phyloP scores from a whole-genome alignment of 2,329 filamentous ascomycete species.

The Claviceps spartinae region DNA sequence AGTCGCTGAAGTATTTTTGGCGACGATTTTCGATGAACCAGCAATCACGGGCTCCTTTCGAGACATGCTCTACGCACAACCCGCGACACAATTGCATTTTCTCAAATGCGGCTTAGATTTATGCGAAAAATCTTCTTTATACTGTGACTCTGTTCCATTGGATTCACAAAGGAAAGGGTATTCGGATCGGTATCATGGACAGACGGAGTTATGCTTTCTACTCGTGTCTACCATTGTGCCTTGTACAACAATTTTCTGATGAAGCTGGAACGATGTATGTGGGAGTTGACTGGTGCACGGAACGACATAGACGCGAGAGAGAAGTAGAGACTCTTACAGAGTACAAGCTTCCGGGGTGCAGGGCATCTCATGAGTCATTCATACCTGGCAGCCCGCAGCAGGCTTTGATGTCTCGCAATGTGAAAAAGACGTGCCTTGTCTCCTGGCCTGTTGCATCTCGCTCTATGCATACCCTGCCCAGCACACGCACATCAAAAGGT shows the following conservation, averaged over 20 bases:
- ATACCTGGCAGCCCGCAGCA: neutral
- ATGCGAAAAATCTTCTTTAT: neutral
- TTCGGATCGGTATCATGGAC: neutral
- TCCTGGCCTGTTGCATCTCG: conserved; percentile 8
- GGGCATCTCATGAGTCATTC: neutral
- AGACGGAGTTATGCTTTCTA: neutral
- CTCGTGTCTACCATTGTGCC: conserved; percentile 7
- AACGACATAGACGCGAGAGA: neutral
- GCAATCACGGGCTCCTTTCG: neutral
- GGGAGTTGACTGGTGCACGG: neutral
- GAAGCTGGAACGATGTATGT: conserved; percentile 10
- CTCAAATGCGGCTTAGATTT: neutral
- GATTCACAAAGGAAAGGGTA: neutral
- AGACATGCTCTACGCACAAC: neutral
- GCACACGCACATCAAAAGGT: conserved; percentile 34
- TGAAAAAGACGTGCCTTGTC: neutral
- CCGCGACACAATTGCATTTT: neutral
- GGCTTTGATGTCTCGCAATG: neutral
- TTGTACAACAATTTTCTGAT: conserved; percentile 17
- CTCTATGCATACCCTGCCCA: conserved; percentile 28
- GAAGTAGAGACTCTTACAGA: neutral
- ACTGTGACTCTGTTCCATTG: neutral
- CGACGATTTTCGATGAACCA: neutral
- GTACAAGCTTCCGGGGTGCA: neutral
- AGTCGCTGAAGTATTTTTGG: neutral